Base-by-base conservation (phyloP, 2,329 filamentous ascomycete genomes). In the Endothia cerciana region DNA sequence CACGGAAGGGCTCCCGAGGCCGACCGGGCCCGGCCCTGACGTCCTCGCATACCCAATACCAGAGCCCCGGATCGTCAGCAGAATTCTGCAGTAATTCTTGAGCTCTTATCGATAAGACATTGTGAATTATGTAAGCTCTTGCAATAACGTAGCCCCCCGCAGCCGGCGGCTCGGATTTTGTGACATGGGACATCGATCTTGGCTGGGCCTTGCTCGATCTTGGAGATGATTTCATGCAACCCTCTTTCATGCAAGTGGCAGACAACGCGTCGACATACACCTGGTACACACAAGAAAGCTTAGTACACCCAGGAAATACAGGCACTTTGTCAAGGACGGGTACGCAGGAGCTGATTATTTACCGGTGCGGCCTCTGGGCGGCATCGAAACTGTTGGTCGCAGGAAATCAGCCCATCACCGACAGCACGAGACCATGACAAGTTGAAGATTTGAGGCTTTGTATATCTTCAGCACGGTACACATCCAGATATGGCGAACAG, bases 401-500 rank as follows among this genome's bases (percentile, higher is more conserved):
- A 55, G 53, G 36, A 45, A n/a, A 64, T 65, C 67, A 65, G 67
- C 65, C 36, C 60, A 55, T 58, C 62, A 57, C n/a, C 43, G 28
- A 40, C 62, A 47, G 17, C 60, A 60, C 25, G 55, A 59, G 41
- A 55, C 33, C 60, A 65, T 59, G 57, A 56, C 57, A 17, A 60
- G 15, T 55, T 47, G 19, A 62, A 47, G n/a, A 51, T 22, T 30
- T 25, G 10, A 57, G 75, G 81, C 64, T 72, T 76, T 57, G 60
- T 61, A 36, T 69, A 76, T 74, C 73, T 71, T 66, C 71, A 65
- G 65, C 64, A 69, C 67, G 70, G 67, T 66, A 64, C 71, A 67
- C 56, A 67, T 65, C 63, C 61, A 66, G 62, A 51, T 38, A 71
- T 71, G 66, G 68, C 73, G 72, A 77, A 69, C 69, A 85, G 83